Evolutionary conservation across 257 asterid species (phyloP).

Genomic region (Nicotiana benthamiana): DNA sequence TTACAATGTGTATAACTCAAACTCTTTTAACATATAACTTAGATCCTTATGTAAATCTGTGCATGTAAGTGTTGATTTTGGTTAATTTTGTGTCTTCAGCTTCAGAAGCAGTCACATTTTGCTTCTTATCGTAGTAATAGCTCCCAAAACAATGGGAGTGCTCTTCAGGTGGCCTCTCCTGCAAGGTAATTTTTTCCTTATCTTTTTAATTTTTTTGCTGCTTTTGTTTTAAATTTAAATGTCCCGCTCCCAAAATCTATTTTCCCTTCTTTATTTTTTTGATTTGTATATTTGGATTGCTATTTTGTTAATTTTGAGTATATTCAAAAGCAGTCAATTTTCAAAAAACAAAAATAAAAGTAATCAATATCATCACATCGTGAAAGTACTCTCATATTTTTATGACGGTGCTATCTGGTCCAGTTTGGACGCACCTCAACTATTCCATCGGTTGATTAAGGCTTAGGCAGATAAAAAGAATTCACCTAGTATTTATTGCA

Average conservation of each 20-base stretch:
- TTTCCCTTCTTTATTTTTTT: background rate
- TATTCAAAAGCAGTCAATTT: background rate
- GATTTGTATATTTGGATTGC: background rate
- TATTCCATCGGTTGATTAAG: no score
- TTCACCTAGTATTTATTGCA: no score
- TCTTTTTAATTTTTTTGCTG: background rate
- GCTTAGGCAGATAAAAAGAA: no score
- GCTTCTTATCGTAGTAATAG: conserved; percentile 25
- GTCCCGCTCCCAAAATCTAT: background rate
- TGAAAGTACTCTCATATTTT: background rate
- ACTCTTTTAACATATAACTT: no score
- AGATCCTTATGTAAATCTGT: background rate
- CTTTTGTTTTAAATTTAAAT: no score
- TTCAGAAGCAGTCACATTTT: conserved; percentile 19
- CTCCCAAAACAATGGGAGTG: conserved; percentile 8
- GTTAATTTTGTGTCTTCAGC: conserved; percentile 1
- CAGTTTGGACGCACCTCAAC: no score
- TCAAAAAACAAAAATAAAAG: background rate
- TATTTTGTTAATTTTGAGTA: background rate
- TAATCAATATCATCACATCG: background rate
- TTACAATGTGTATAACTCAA: no score
- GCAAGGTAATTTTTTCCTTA: conserved; percentile 25
- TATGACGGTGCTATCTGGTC: no score
- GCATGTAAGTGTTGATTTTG: background rate
- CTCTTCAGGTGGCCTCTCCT: conserved; percentile 48